These are phyloP conservation scores for Cinnamomum chago DNA, from an alignment of 164 flowering plant genomes.

Conservation along the genomic window DNA sequence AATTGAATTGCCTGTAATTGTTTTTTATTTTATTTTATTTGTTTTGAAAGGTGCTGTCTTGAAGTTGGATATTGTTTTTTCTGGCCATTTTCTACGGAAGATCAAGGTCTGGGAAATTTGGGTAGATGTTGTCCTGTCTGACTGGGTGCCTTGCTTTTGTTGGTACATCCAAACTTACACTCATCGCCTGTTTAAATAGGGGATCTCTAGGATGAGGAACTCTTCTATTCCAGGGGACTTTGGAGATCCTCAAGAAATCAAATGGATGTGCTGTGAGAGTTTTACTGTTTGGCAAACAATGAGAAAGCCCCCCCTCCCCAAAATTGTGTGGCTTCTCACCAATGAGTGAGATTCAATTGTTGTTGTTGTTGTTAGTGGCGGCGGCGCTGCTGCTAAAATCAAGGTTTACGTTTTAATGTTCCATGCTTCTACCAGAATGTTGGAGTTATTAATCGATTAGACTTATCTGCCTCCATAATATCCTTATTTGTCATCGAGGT, in stretches of 20 bases:
- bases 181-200: not conserved
- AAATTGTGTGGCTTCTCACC: not conserved
- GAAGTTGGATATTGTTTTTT: not conserved
- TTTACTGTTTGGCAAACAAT: not conserved
- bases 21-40: not conserved
- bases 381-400: not conserved
- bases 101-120: too few relatives aligned
- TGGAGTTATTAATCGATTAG: too few relatives aligned
- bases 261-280: not conserved
- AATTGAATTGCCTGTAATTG: not conserved
- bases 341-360: not conserved
- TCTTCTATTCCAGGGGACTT: not conserved
- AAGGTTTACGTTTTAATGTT: not conserved
- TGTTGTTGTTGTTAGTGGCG: not conserved
- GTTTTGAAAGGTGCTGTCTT: not conserved
- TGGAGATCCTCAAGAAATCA: not conserved
- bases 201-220: not conserved
- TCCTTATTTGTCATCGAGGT: too few relatives aligned
- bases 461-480: too few relatives aligned
- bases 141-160: not conserved
- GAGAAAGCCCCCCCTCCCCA: not conserved
- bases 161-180: not conserved
- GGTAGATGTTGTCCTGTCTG: too few relatives aligned
- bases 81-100: not conserved
- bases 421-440: too few relatives aligned